Evolutionary conservation across 805 yeast species (phyloP).

Genomic region (Ogataea corticis): DNA sequence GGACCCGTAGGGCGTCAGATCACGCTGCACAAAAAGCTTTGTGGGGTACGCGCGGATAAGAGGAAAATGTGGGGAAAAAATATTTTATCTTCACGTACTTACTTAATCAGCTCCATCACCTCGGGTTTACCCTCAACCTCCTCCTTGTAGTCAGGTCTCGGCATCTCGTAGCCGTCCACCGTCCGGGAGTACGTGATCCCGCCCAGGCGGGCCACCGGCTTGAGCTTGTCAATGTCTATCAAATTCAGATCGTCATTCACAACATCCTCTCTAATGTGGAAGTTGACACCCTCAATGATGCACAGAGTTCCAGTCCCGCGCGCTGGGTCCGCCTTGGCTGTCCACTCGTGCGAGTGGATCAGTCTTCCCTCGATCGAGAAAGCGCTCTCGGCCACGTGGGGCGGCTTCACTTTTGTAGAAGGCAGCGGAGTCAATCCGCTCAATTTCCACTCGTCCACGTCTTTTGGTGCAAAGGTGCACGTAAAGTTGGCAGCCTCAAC

Average conservation of each 20-base stretch:
- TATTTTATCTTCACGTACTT: not conserved
- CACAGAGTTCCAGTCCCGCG: slow-evolving; percentile 39
- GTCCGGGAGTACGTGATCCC: slow-evolving; percentile 49
- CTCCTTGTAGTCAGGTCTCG: slow-evolving; percentile 42
- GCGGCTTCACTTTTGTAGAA: slow-evolving; percentile 49
- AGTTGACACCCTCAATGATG: slow-evolving; percentile 56
- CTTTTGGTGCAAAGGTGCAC: slow-evolving; percentile 47
- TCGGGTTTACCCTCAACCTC: slow-evolving; percentile 16
- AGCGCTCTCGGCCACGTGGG: slow-evolving; percentile 62
- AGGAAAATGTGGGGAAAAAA: not conserved
- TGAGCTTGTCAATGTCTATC: slow-evolving; percentile 48
- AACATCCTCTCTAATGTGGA: slow-evolving; percentile 59
- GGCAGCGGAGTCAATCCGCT: slow-evolving; percentile 51
- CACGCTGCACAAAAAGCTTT: too few species aligned
- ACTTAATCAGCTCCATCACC: slow-evolving; percentile 5
- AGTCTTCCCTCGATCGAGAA: slow-evolving; percentile 59
- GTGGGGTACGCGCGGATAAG: not conserved
- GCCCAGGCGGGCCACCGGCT: slow-evolving; percentile 57
- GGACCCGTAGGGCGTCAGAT: not conserved
- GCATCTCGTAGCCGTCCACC: slow-evolving; percentile 45
- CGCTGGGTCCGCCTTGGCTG: slow-evolving; percentile 39
- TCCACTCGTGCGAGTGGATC: slow-evolving; percentile 44
- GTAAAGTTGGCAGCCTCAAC: slow-evolving; percentile 61
- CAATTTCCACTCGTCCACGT: slow-evolving; percentile 55
- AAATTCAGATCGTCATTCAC: slow-evolving; percentile 39